Conservation (phyloP, 2,329 filamentous ascomycete genomes). For the Xylariaceae sp. region DNA sequence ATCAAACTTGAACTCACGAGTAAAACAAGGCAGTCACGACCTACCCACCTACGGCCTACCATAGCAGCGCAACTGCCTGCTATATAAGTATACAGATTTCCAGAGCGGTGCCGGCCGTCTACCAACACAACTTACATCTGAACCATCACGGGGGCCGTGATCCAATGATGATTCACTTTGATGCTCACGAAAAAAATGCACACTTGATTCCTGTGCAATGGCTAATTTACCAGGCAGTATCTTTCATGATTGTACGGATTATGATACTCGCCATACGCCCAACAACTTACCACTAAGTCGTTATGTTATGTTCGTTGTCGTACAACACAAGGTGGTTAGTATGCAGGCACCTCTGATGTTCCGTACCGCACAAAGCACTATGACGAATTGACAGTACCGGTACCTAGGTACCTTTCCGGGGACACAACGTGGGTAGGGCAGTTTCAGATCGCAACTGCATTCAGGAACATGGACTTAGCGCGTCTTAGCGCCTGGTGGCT, state of each 20-base stretch:
- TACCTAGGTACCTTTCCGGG: background rate
- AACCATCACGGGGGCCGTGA: background rate
- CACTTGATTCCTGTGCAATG: slow-evolving; percentile 12
- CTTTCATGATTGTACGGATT: background rate
- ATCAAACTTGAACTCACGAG: background rate
- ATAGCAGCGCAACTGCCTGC: slow-evolving; percentile 1
- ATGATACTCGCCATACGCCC: no score
- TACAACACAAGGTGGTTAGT: no score
- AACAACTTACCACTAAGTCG: background rate
- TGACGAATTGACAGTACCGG: no score
- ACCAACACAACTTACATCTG: background rate
- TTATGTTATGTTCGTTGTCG: no score
- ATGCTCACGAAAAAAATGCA: slow-evolving; percentile 3
- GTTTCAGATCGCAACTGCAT: background rate
- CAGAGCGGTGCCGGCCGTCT: background rate
- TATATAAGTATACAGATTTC: slow-evolving; percentile 2
- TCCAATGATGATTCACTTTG: background rate
- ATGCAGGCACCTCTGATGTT: no score
- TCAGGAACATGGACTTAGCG: slow-evolving; percentile 4
- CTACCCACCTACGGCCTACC: background rate
- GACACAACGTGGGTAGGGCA: background rate
- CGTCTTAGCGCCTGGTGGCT: slow-evolving; percentile 2
- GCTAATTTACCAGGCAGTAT: background rate
- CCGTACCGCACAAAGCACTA: no score
- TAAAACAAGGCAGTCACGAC: background rate